phyloP scores from a whole-genome alignment of 495 filamentous ascomycete species.

The Neurospora sublineolata region DNA sequence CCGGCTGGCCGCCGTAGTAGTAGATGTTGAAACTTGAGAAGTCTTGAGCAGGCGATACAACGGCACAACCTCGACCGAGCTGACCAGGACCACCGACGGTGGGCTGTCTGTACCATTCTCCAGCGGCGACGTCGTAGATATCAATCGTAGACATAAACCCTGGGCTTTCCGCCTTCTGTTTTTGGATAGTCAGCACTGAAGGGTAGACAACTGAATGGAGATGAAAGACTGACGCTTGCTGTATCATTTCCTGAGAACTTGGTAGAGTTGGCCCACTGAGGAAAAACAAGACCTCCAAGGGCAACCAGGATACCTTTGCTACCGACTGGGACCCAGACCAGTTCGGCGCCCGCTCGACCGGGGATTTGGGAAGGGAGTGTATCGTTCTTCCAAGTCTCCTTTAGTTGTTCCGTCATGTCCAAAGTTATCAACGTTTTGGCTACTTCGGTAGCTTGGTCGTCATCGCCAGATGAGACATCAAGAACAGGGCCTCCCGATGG shows the following conservation, averaged over 20 bases:
- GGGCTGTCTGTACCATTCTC: slow-evolving; percentile 51
- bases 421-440: slow-evolving; percentile 48
- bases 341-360: slow-evolving; percentile 49
- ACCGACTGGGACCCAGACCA: slow-evolving; percentile 61
- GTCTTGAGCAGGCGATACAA: slow-evolving; percentile 52
- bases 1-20: slow-evolving; percentile 55
- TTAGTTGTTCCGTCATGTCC: slow-evolving; percentile 41
- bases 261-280: slow-evolving; percentile 22
- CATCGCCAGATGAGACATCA: slow-evolving; percentile 22
- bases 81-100: slow-evolving; percentile 49
- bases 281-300: slow-evolving; percentile 54
- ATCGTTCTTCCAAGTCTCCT: slow-evolving; percentile 43
- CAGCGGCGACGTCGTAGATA: slow-evolving; percentile 52
- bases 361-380: slow-evolving; percentile 40
- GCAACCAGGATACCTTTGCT: slow-evolving; percentile 51
- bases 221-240: slow-evolving; percentile 29
- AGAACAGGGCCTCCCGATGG: too few species aligned
- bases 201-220: not conserved
- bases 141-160: slow-evolving; percentile 52
- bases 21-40: slow-evolving; percentile 58
- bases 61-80: slow-evolving; percentile 52
- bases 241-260: slow-evolving; percentile 24
- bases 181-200: slow-evolving; percentile 4
- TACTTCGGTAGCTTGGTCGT: slow-evolving; percentile 21
- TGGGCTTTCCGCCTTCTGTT: slow-evolving; percentile 37